Conservation (phyloP, 164 flowering plant species). For the Annona squamosa region DNA sequence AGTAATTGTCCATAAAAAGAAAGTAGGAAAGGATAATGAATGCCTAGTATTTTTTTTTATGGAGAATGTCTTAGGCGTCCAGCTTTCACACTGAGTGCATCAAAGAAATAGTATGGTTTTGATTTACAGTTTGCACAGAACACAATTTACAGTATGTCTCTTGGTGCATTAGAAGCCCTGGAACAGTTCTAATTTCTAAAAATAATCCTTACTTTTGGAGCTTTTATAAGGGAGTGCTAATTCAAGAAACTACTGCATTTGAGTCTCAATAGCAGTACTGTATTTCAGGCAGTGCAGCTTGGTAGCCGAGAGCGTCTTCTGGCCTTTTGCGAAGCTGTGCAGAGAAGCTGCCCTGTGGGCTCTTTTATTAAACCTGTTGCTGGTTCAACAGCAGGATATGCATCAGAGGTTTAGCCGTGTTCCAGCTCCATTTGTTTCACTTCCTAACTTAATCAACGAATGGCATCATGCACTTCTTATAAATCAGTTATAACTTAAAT, state of each 20-base stretch:
- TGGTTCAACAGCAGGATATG: conserved; percentile 75
- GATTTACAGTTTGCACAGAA: no score
- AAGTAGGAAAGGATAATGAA: background rate
- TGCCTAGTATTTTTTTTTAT: background rate
- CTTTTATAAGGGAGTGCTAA: background rate
- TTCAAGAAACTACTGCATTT: background rate
- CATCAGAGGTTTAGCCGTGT: conserved; percentile 61
- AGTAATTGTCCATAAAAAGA: background rate
- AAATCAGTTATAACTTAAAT: no score
- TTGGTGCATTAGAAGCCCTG: no score
- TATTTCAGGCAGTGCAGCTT: conserved; percentile 69
- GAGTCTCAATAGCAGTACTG: conserved; percentile 4
- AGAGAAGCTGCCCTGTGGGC: conserved; percentile 76
- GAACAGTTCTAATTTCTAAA: background rate
- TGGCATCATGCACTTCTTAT: no score
- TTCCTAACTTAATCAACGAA: background rate
- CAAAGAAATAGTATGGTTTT: background rate
- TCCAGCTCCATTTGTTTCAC: background rate
- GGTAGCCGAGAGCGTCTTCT: conserved; percentile 65
- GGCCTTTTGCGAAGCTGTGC: conserved; percentile 87
- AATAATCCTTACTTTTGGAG: background rate
- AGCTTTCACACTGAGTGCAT: background rate
- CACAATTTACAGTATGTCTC: no score
- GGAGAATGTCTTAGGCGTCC: background rate
- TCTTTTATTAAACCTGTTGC: conserved; percentile 75